Base-by-base conservation (phyloP, 495 filamentous ascomycete species). In the Trichoderma asperelloides region DNA sequence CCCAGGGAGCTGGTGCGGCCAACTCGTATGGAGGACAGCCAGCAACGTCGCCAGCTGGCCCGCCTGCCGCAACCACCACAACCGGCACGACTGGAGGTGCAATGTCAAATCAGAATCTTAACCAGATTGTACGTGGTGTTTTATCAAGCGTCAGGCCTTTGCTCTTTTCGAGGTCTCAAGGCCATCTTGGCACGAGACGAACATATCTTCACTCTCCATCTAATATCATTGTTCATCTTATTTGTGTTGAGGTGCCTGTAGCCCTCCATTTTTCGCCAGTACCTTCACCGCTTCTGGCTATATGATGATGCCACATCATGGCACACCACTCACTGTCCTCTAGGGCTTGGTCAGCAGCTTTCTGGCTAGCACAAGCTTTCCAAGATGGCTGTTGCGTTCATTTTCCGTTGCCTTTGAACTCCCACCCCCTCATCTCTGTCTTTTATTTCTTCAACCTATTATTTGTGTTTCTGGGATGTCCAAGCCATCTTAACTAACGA, bases 121-220 rank as follows among this genome's bases (percentile, higher is more conserved):
- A 98, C 69, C 91, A 96, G 70, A 98, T 98, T 74, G 94, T 97
- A 84, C 82, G 91, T 82, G 37, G 64, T 69, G 72, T 72, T 55
- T 63, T 66, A 37, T 37, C 57, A 51, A 62, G 65, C 65, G 2
- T 69, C 55, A 70, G 65, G 65, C 18, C 64, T 69, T 57, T 69
- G 69, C 57, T 64, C n/a, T 30, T 18, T 30, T 39, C 37, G 62
- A 33, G n/a, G 57, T 15, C 16, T 62, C 23, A 25, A 16, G 37
- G 62, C 62, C 16, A 4, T 6, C 27, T 15, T 40, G 7, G 27
- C 16, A 0, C 23, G 30, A 62, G 57, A 3, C 57, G 3, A 27
- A 25, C 57, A 12, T 13, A 47, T 47, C 2, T 16, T 47, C n/a
- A 16, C 15, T 47, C 43, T 47, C 43, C 16, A 4, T 3, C 12